Evolutionary conservation across 2,329 filamentous ascomycete genomes (phyloP).

Genomic region (Lasiodiplodia citricola): DNA sequence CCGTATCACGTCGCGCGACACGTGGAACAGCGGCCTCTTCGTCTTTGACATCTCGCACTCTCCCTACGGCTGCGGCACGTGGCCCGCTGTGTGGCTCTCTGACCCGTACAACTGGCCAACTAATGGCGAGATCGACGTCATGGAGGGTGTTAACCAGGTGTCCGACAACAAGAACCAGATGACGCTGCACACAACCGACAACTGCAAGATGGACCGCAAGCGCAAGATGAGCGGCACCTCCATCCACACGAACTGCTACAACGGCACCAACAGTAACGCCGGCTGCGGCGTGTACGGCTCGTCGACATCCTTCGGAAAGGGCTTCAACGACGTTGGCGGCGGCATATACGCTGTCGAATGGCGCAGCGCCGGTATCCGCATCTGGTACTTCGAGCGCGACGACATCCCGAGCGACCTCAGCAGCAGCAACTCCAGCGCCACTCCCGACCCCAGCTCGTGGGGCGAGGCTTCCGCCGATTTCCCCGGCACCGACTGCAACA

Average conservation of each 20-base stretch:
- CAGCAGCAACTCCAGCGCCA: constrained; percentile 32
- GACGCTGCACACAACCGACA: constrained; percentile 23
- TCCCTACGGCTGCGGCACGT: constrained; percentile 40
- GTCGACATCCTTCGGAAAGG: constrained; percentile 30
- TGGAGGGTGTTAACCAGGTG: constrained; percentile 41
- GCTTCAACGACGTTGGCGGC: constrained; percentile 48
- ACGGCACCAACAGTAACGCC: constrained; percentile 35
- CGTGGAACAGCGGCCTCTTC: constrained; percentile 39
- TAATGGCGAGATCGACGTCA: constrained; percentile 41
- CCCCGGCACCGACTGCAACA: constrained; percentile 25
- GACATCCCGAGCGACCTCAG: constrained; percentile 53
- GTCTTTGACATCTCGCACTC: constrained; percentile 40
- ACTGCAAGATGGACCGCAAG: constrained; percentile 25
- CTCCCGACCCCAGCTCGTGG: constrained; percentile 54
- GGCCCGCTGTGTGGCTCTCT: constrained; percentile 42
- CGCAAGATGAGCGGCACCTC: constrained; percentile 28
- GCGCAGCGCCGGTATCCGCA: constrained; percentile 52
- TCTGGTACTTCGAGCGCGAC: constrained; percentile 58
- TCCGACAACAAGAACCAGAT: constrained; percentile 33
- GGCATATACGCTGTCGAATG: constrained; percentile 58
- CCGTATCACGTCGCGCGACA: constrained; percentile 37
- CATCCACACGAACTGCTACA: constrained; percentile 38
- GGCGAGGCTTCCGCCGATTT: constrained; percentile 36
- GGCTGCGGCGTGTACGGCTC: constrained; percentile 29
- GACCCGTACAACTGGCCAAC: constrained; percentile 38